Percentiles rank a stretch among this genome's conserved stretches.
Evolutionary conservation across 805 yeast genomes (phyloP).

Genomic region (Myxozyma vanderwaltii): DNA sequence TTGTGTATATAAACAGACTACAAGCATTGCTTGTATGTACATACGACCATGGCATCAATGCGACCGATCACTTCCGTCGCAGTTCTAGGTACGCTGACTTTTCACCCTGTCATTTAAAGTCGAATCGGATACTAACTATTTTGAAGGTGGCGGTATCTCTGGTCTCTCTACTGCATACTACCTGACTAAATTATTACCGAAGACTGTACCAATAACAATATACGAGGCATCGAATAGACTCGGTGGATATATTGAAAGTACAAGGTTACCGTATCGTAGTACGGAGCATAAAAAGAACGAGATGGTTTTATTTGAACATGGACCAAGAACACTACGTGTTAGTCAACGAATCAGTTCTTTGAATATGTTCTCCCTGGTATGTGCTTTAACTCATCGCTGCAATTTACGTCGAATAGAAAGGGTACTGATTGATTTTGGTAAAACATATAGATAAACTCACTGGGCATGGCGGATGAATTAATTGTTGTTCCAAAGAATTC

Average conservation of each 20-base stretch:
- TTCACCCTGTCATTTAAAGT: neutral
- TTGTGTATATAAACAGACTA: neutral
- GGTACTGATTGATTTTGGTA: neutral
- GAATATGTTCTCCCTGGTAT: constrained; percentile 62
- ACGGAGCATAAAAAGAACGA: constrained; percentile 29
- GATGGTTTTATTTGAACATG: constrained; percentile 64
- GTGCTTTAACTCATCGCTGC: constrained; percentile 1
- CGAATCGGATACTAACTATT: neutral
- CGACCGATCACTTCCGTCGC: constrained; percentile 15
- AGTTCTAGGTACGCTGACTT: constrained; percentile 3
- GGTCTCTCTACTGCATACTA: constrained; percentile 77
- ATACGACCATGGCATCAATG: constrained; percentile 1
- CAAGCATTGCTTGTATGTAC: neutral
- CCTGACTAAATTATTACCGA: constrained; percentile 39
- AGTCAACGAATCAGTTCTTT: constrained; percentile 44
- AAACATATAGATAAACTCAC: constrained; percentile 42
- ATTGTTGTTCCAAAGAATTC: constrained; percentile 60
- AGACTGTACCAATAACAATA: constrained; percentile 49
- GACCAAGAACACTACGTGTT: constrained; percentile 89
- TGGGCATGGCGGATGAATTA: constrained; percentile 54
- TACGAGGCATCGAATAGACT: constrained; percentile 57
- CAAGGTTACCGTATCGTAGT: constrained; percentile 30
- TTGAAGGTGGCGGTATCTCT: constrained; percentile 78
- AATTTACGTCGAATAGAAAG: neutral
- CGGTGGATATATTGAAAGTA: constrained; percentile 77